phyloP scores from a whole-genome alignment of 768 basidiomycete species.

The Agaricus bisporus region DNA sequence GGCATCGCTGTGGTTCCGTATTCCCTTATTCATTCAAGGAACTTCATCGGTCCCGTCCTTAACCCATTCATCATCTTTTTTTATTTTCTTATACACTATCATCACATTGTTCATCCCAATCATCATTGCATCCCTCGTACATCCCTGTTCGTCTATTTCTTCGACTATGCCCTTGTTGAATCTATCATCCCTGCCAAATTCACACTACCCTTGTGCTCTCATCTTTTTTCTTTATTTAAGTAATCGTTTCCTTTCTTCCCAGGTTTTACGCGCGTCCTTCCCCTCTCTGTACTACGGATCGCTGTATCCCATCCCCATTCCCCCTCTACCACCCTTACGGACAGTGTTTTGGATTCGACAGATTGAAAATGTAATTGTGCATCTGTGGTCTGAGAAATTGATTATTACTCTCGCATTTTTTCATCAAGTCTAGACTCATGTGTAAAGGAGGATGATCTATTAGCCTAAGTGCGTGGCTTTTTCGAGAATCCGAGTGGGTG shows the following conservation, averaged over 20 bases:
- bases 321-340: background rate
- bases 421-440: background rate
- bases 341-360: slow-evolving; percentile 4
- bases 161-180: background rate
- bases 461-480: background rate
- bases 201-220: slow-evolving; percentile 6
- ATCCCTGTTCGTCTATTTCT: slow-evolving; percentile 7
- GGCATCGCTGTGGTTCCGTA: slow-evolving; percentile 5
- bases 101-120: background rate
- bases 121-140: slow-evolving; percentile 5
- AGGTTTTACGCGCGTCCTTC: background rate
- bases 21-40: slow-evolving; percentile 4
- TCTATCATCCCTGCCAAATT: background rate
- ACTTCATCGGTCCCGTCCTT: background rate
- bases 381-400: background rate
- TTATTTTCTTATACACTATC: slow-evolving; percentile 5
- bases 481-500: background rate
- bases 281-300: slow-evolving; percentile 8
- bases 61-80: background rate
- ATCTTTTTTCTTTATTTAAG: slow-evolving; percentile 6
- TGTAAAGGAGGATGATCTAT: background rate
- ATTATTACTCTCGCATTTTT: background rate
- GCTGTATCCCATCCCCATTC: background rate
- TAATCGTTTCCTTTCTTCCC: slow-evolving; percentile 1
- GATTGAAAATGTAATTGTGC: slow-evolving; percentile 6